Evolutionary conservation across 2,329 filamentous ascomycete species (phyloP), one percentile per base, ranked within the genome.

Genomic region (Trichoderma sp.): DNA sequence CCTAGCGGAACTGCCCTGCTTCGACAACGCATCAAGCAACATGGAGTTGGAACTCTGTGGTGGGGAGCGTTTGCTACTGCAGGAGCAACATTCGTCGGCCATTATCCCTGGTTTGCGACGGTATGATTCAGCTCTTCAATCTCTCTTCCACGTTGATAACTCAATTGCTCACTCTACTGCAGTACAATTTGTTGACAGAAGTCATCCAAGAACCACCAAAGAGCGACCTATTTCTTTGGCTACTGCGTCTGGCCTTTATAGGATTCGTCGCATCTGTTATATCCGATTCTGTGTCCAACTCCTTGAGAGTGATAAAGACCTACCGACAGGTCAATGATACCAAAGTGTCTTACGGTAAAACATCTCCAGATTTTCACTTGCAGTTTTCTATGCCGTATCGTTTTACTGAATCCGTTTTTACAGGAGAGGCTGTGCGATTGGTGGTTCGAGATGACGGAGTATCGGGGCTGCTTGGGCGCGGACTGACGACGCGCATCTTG

Each of bases 31-130:
- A 79, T 86, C 74, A 84, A 83, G 75, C 79, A 78, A 0, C 76
- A 86, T 24, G 84, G 84, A 0, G 32, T 85, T 3, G 83, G 82
- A 2, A 86, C 83, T 69, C 75, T 86, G 11, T 86, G 84, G 84
- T 86, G 84, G 84, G 84, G 84, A 12, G 84, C 84, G 0, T 78
- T 86, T 61, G 84, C 84, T 4, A 86, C 84, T 0, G 84, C 84
- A 0, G 84, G 82, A 1, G 84, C 84, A 0, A 86, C 84, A 0
- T 86, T 86, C 72, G 84, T 84, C 1, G 84, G 84, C 3, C 82
- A 86, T 64, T 86, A 86, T 53, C 84, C 84, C 4, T 86, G 84
- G 84, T 86, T 86, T 71, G 84, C 83, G 11, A 86, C 84, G 0
- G 84, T 84, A 75, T 64, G 79, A 4, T 28, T 28, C n/a, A 8